These are phyloP conservation scores for Choiromyces venosus DNA, from an alignment of 495 filamentous ascomycete genomes.

Conservation along the genomic window DNA sequence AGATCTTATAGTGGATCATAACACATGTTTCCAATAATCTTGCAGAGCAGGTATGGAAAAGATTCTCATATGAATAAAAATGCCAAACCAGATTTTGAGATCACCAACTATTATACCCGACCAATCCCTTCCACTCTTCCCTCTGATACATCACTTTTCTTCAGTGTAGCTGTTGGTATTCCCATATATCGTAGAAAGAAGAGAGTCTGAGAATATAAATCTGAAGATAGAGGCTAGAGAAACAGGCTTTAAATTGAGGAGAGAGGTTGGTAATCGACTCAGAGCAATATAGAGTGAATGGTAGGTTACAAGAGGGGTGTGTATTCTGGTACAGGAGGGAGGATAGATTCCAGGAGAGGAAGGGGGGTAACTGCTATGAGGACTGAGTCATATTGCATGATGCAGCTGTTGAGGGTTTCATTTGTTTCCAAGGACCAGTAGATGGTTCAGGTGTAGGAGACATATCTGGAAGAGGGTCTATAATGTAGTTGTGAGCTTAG, in stretches of 20 bases:
- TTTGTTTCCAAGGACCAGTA: background rate
- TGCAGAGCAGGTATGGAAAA: conserved; percentile 6
- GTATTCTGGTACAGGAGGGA: conserved; percentile 11
- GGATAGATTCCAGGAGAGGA: conserved; percentile 3
- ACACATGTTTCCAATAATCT: conserved; percentile 24
- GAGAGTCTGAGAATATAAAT: background rate
- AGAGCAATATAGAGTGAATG: conserved; percentile 4
- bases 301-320: conserved; percentile 8
- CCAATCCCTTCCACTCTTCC: background rate
- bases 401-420: background rate
- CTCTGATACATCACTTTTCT: background rate
- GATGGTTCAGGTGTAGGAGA: background rate
- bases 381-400: conserved; percentile 20
- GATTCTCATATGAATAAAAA: conserved; percentile 26
- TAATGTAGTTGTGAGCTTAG: too few species aligned
- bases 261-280: conserved; percentile 1
- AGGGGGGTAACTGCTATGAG: background rate
- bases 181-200: conserved; percentile 7
- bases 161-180: conserved; percentile 18
- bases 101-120: background rate
- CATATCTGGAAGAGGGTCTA: too few species aligned
- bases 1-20: too few species aligned
- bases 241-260: conserved; percentile 4
- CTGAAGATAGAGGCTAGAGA: conserved; percentile 7
- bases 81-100: conserved; percentile 18